A percentile compares a stretch with the other conserved stretches of the same genome.
These are phyloP conservation scores for Periconia macrospinosa DNA, from an alignment of 2,329 filamentous ascomycete species.

Conservation along the genomic window DNA sequence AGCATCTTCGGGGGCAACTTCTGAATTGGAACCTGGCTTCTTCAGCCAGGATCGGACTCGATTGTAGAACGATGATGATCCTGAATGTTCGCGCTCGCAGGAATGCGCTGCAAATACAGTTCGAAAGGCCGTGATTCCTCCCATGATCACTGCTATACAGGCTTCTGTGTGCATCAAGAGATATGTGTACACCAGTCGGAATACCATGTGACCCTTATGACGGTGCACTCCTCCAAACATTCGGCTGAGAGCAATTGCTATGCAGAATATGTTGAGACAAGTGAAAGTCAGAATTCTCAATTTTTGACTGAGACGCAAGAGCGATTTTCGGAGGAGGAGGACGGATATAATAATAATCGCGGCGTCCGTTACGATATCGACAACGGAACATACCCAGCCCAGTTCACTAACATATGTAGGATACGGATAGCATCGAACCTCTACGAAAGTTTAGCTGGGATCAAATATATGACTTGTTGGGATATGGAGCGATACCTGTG, in stretches of 20 bases:
- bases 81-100: not conserved
- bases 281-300: constrained; percentile 4
- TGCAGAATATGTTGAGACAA: constrained; percentile 1
- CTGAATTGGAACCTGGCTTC: not conserved
- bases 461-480: not conserved
- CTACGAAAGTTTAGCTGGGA: too few relatives aligned
- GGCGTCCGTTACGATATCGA: constrained; percentile 4
- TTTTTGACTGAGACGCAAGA: constrained; percentile 3
- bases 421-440: constrained; percentile 8
- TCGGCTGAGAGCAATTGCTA: constrained; percentile 1
- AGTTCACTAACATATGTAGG: not conserved
- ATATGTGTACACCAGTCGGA: not conserved
- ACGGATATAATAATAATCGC: constrained; percentile 6
- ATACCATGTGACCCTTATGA: not conserved
- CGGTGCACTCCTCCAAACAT: not conserved
- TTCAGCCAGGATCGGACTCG: not conserved
- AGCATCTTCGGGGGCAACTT: not conserved
- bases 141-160: constrained; percentile 10
- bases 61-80: not conserved
- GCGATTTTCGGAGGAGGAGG: constrained; percentile 3
- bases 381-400: not conserved
- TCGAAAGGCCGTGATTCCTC: constrained; percentile 7
- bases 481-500: too few relatives aligned
- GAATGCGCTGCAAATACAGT: constrained; percentile 1
- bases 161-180: constrained; percentile 2